These are phyloP conservation scores for Tolypocladium tropicale DNA, from an alignment of 2,329 filamentous ascomycete genomes.

Conservation along the genomic window DNA sequence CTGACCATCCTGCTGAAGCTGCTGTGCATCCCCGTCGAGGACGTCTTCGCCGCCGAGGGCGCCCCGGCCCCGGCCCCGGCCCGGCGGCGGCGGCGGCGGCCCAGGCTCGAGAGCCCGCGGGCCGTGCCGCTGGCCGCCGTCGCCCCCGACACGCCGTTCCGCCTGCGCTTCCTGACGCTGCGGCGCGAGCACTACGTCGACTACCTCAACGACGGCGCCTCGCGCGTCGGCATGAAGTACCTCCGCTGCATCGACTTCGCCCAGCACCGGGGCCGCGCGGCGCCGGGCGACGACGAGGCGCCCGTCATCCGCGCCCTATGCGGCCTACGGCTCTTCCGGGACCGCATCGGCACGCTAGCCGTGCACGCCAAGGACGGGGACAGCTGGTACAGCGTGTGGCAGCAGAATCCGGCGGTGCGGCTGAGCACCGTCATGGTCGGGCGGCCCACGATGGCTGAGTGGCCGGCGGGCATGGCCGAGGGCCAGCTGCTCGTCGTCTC, in stretches of 20 bases:
- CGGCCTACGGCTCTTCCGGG: constrained; percentile 3
- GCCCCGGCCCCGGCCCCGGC: not conserved
- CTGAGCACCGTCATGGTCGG: not conserved
- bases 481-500: constrained; percentile 2
- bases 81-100: too few relatives aligned
- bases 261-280: not conserved
- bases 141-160: constrained; percentile 1
- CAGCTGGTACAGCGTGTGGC: constrained; percentile 4
- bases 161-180: constrained; percentile 4
- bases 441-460: constrained; percentile 1
- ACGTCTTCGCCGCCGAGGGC: not conserved
- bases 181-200: constrained; percentile 1
- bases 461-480: not conserved
- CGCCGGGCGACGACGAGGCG: not conserved
- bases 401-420: constrained; percentile 1
- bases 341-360: constrained; percentile 2
- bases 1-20: constrained; percentile 4
- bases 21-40: constrained; percentile 4
- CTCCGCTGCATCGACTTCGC: constrained; percentile 3
- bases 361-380: constrained; percentile 4
- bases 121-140: not conserved
- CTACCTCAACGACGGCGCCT: not conserved
- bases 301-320: not conserved
- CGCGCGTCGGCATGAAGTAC: constrained; percentile 3
- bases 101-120: constrained; percentile 1